Percentiles rank a stretch among this genome's conserved stretches.
phyloP scores from a whole-genome alignment of 768 basidiomycete species.

The Leccinum variicolor region DNA sequence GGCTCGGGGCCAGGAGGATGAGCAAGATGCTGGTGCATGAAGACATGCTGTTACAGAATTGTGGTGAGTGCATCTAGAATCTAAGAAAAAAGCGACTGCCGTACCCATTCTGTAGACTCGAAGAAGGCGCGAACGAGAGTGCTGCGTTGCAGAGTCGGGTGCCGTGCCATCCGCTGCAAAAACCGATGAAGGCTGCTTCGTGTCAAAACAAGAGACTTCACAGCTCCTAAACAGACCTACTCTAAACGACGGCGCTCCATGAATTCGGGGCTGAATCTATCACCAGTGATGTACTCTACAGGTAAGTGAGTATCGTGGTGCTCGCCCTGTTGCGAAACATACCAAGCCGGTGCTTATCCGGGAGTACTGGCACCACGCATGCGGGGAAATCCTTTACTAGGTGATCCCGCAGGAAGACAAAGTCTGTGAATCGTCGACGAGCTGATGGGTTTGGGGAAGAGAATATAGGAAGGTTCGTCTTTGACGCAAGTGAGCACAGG shows the following conservation, averaged over 20 bases:
- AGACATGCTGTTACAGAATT: constrained; percentile 65
- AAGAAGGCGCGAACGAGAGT: constrained; percentile 92
- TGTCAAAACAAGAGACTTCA: constrained; percentile 3
- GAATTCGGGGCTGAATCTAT: constrained; percentile 95
- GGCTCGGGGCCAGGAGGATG: constrained; percentile 88
- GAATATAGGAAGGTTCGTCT: constrained; percentile 93
- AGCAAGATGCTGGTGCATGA: constrained; percentile 95
- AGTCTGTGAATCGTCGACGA: constrained; percentile 93
- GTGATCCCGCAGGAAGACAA: constrained; percentile 88
- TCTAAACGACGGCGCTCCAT: constrained; percentile 89
- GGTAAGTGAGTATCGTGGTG: constrained; percentile 1
- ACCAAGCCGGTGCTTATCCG: constrained; percentile 97
- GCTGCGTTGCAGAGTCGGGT: constrained; percentile 90
- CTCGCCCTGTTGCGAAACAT: constrained; percentile 26
- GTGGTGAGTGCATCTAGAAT: constrained; percentile 2
- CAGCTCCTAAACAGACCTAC: constrained; percentile 43
- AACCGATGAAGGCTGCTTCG: constrained; percentile 81
- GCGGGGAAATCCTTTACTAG: constrained; percentile 92
- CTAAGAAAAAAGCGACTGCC: constrained; percentile 17
- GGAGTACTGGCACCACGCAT: constrained; percentile 95
- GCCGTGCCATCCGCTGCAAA: constrained; percentile 83
- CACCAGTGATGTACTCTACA: constrained; percentile 94
- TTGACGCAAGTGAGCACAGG: constrained; percentile 12
- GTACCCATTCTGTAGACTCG: constrained; percentile 97
- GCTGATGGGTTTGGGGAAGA: constrained; percentile 68